Conservation (phyloP, 805 yeast genomes). For the Candida broadrunensis region DNA sequence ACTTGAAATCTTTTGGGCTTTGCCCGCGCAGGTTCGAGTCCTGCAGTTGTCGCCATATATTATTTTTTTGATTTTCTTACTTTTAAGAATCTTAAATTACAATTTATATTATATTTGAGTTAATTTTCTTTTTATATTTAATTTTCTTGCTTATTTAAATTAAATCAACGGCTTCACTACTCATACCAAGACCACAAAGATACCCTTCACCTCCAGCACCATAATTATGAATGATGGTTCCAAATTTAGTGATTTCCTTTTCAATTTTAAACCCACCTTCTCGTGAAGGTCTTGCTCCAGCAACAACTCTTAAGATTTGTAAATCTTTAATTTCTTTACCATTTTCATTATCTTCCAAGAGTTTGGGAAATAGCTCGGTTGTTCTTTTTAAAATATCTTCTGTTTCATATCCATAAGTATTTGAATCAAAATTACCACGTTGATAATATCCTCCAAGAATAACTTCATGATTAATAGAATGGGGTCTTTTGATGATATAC, state of each 20-base stretch:
- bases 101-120: conserved; percentile 1
- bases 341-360: conserved; percentile 34
- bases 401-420: conserved; percentile 55
- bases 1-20: conserved; percentile 48
- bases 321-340: conserved; percentile 30
- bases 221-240: conserved; percentile 57
- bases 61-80: too few species aligned
- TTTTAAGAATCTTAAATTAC: conserved; percentile 7
- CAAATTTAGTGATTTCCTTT: conserved; percentile 34
- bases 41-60: conserved; percentile 44
- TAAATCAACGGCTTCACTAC: conserved; percentile 43
- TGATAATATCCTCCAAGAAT: conserved; percentile 76
- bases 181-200: conserved; percentile 66
- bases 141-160: conserved; percentile 1
- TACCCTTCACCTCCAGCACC: conserved; percentile 70
- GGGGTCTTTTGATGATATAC: conserved; percentile 71
- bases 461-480: conserved; percentile 55
- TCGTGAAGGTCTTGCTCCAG: conserved; percentile 77
- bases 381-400: conserved; percentile 62
- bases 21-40: conserved; percentile 52
- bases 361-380: conserved; percentile 47
- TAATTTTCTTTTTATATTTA: conserved; percentile 2
- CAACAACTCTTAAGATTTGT: conserved; percentile 61
- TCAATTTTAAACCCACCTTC: conserved; percentile 76
- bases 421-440: conserved; percentile 59